Percentiles rank a stretch among this genome's conserved stretches.
phyloP scores from a whole-genome alignment of 805 yeast species.

The Wickerhamiella brachini region DNA sequence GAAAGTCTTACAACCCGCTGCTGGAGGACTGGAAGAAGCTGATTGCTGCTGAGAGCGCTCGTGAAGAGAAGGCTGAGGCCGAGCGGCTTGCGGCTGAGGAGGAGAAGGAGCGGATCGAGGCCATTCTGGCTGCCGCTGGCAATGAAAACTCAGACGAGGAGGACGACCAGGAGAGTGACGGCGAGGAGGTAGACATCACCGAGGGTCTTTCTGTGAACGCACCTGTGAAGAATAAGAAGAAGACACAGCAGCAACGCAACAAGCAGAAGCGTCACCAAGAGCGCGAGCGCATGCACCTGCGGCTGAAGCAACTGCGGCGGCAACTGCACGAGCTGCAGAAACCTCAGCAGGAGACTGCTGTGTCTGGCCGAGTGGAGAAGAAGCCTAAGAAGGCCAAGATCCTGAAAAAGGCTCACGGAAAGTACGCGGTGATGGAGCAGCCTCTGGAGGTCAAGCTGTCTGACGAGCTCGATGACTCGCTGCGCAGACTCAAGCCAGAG shows the following conservation, averaged over 20 bases:
- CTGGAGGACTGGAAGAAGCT: slow-evolving; percentile 67
- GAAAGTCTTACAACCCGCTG: slow-evolving; percentile 88
- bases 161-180: slow-evolving; percentile 21
- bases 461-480: slow-evolving; percentile 75
- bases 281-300: slow-evolving; percentile 33
- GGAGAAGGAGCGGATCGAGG: slow-evolving; percentile 48
- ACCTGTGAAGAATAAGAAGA: slow-evolving; percentile 52
- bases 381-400: slow-evolving; percentile 27
- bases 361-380: slow-evolving; percentile 6
- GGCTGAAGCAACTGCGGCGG: slow-evolving; percentile 44
- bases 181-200: slow-evolving; percentile 19
- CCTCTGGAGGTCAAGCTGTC: slow-evolving; percentile 66
- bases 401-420: slow-evolving; percentile 29
- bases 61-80: slow-evolving; percentile 55
- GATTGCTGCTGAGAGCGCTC: slow-evolving; percentile 49
- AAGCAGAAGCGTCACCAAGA: slow-evolving; percentile 46
- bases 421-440: slow-evolving; percentile 33
- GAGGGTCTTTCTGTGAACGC: slow-evolving; percentile 51
- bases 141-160: slow-evolving; percentile 24
- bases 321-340: slow-evolving; percentile 43
- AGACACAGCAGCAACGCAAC: slow-evolving; percentile 68
- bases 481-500: slow-evolving; percentile 78
- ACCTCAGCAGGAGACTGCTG: slow-evolving; percentile 10
- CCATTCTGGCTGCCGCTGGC: slow-evolving; percentile 48
- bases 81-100: slow-evolving; percentile 47